Evolutionary conservation across 129 eudicot genomes (phyloP).

Genomic region (Escallonia rubra): DNA sequence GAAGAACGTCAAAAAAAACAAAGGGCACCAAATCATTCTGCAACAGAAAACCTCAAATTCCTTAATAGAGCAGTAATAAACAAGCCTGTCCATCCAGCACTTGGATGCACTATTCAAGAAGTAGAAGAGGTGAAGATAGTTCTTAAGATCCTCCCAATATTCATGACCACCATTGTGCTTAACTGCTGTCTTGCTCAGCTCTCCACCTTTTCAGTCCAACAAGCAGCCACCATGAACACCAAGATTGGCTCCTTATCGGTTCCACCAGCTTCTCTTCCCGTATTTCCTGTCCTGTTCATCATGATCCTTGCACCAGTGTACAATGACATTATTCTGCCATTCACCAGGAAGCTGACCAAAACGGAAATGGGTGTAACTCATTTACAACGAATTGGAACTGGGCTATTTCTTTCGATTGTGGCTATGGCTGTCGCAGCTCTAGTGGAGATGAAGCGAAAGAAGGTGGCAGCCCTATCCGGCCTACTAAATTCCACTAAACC

Average conservation of each 20-base stretch:
- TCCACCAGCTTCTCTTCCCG: slow-evolving; percentile 90
- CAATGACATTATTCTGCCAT: slow-evolving; percentile 54
- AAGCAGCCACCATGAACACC: slow-evolving; percentile 91
- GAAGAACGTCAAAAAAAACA: slow-evolving; percentile 20
- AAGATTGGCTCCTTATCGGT: slow-evolving; percentile 50
- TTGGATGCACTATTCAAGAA: slow-evolving; percentile 53
- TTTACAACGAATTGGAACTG: slow-evolving; percentile 70
- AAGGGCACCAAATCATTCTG: slow-evolving; percentile 13
- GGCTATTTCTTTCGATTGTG: slow-evolving; percentile 53
- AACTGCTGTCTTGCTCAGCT: slow-evolving; percentile 97
- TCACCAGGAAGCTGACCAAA: slow-evolving; percentile 55
- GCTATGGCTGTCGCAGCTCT: slow-evolving; percentile 87
- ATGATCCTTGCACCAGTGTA: slow-evolving; percentile 78
- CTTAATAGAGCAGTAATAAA: slow-evolving; percentile 36
- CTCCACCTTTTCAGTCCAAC: slow-evolving; percentile 91
- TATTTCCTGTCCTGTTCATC: slow-evolving; percentile 78
- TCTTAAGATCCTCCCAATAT: slow-evolving; percentile 59
- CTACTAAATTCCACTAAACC: slow-evolving; percentile 55
- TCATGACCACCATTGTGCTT: slow-evolving; percentile 71
- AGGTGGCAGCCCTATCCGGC: slow-evolving; percentile 37
- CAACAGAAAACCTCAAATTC: slow-evolving; percentile 32
- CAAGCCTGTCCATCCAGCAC: slow-evolving; percentile 25
- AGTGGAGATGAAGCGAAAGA: slow-evolving; percentile 69
- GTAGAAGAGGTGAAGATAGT: slow-evolving; percentile 75
- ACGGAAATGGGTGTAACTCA: slow-evolving; percentile 79